A percentile compares a stretch with the other conserved stretches of the same genome.
Conservation (phyloP, 202 grass and related monocot species). For the Schoenoplectus triqueter region DNA sequence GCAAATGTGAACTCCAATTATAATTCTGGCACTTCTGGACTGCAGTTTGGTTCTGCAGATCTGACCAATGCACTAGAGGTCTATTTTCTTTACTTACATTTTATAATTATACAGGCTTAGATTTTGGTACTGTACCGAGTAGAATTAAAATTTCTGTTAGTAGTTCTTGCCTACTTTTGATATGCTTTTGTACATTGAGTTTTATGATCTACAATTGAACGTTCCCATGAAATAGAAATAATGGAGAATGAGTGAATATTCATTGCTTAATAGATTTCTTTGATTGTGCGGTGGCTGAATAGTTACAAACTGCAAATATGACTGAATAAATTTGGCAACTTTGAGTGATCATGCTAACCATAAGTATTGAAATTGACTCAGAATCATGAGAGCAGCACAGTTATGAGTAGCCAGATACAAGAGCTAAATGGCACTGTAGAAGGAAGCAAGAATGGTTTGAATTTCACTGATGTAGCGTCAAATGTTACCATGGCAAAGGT, state of each 20-base stretch:
- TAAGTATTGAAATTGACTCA: conserved; percentile 15
- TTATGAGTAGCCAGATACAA: conserved; percentile 52
- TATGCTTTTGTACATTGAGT: background rate
- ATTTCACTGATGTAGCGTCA: conserved; percentile 42
- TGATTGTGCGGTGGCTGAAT: background rate
- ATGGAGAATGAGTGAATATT: background rate
- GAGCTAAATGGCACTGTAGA: conserved; percentile 33
- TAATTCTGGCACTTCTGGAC: conserved; percentile 43
- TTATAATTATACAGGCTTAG: conserved; percentile 4
- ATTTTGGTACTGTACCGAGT: background rate
- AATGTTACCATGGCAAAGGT: conserved; percentile 49
- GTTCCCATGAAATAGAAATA: background rate
- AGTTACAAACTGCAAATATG: background rate
- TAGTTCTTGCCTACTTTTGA: background rate
- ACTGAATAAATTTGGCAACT: background rate
- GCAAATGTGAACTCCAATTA: conserved; percentile 43
- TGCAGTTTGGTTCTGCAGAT: conserved; percentile 55
- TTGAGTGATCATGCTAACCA: conserved; percentile 13
- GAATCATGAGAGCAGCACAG: conserved; percentile 42
- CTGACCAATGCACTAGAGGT: conserved; percentile 67
- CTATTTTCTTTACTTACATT: conserved; percentile 31
- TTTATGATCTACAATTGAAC: background rate
- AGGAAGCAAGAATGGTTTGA: conserved; percentile 43
- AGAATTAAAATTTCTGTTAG: background rate
- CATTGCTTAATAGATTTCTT: background rate